Evolutionary conservation across 176 grass and related monocot species (phyloP).

Genomic region (Aechmea fasciata): DNA sequence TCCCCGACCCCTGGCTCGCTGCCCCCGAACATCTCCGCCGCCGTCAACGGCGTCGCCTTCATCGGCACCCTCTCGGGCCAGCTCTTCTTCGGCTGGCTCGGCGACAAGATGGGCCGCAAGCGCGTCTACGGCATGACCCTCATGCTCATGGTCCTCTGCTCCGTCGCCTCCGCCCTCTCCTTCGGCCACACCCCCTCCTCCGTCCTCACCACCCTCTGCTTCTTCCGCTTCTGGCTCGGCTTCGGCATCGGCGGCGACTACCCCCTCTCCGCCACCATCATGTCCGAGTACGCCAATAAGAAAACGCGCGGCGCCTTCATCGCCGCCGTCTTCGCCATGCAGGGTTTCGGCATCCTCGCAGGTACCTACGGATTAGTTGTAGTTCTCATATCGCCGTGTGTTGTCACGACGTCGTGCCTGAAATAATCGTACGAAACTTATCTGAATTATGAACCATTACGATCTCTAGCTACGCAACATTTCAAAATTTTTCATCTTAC

Average conservation of each 20-base stretch:
- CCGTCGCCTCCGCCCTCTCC: conserved; percentile 55
- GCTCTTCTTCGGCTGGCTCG: conserved; percentile 91
- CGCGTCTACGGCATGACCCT: conserved; percentile 82
- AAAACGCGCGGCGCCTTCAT: conserved; percentile 42
- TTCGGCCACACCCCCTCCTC: conserved; percentile 35
- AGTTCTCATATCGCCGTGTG: too few relatives aligned
- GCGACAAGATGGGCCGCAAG: conserved; percentile 77
- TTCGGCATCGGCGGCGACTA: conserved; percentile 95
- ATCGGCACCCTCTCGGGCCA: conserved; percentile 52
- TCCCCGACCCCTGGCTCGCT: conserved; percentile 38
- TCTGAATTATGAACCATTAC: too few relatives aligned
- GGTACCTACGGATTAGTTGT: too few relatives aligned
- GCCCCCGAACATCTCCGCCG: conserved; percentile 40
- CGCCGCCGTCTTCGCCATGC: conserved; percentile 48
- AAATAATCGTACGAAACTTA: too few relatives aligned
- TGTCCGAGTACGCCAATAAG: conserved; percentile 97
- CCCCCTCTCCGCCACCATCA: conserved; percentile 74
- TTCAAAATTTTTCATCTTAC: too few relatives aligned
- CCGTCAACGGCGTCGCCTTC: conserved; percentile 71
- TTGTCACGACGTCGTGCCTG: too few relatives aligned
- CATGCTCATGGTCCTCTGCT: conserved; percentile 71
- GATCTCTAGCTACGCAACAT: too few relatives aligned
- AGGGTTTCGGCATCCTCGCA: conserved; percentile 60
- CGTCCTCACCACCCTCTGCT: conserved; percentile 66
- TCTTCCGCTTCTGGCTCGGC: conserved; percentile 94